Base-by-base conservation (phyloP, 768 basidiomycete species). In the Leucocoprinus sp. region DNA sequence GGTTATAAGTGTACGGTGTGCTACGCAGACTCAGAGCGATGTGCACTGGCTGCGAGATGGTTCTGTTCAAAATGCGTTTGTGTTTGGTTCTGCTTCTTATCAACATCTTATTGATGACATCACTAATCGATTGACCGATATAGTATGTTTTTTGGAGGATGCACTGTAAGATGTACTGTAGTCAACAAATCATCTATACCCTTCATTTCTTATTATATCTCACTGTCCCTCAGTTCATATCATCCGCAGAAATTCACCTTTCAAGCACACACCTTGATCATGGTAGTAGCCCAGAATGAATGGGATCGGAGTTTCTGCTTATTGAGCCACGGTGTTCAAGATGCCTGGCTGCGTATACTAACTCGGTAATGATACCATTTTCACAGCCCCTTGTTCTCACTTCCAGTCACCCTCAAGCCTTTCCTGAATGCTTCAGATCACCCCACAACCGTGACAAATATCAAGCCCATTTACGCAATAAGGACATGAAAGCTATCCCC, bases 1-100 rank as follows among this genome's bases (percentile, higher is more conserved):
- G 23, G 35, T 36, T 45, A 36, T 34, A 39, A 40, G 34, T 34
- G 43, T 29, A 29, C 28, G 44, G 50, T 36, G 54, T 47, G 49
- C 19, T 22, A 38, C 57, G 57, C 58, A 55, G 55, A 55, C 58
- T 37, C 52, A 54, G 55, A 37, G 42, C 50, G 19, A 35, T 33
- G 40, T 7, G 37, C 42, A 44, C 52, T 55, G 60, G 50, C 57
- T 57, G 59, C 57, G 56, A 51, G 55, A 52, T 53, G 28, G 27
- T 19, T 41, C 45, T 40, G 24, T 46, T 46, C 28, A 23, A 39
- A 8, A 31, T n/a, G 6, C 3, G 17, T 29, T 36, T 23, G 24
- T 42, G 39, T 48, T 48, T 41, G 39, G 22, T 21, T 36, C 23
- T 15, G 38, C 17, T 36, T 40, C 38, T 36, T 42, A 2, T 21